These are phyloP conservation scores for Omphalotus olearius DNA, from an alignment of 1,284 basidiomycete species.

Conservation along the genomic window DNA sequence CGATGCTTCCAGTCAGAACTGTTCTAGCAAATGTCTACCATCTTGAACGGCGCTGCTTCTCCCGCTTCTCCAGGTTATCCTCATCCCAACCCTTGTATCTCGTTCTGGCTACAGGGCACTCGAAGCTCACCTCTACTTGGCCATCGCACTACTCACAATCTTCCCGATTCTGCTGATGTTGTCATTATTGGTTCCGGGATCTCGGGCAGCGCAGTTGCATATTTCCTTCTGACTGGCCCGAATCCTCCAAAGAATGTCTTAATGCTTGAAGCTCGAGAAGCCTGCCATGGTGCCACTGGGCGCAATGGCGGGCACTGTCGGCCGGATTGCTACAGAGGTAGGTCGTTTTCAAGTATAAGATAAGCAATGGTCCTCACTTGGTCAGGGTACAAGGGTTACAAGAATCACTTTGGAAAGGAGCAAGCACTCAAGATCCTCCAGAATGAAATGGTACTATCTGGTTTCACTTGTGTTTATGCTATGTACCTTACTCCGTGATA, in stretches of 20 bases:
- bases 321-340: slow-evolving; percentile 25
- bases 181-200: slow-evolving; percentile 27
- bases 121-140: slow-evolving; percentile 21
- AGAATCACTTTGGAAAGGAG: slow-evolving; percentile 22
- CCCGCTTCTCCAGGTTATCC: slow-evolving; percentile 18
- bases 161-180: slow-evolving; percentile 20
- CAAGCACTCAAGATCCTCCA: slow-evolving; percentile 26
- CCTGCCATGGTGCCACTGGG: slow-evolving; percentile 20
- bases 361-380: neutral
- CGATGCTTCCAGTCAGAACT: neutral
- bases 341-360: neutral
- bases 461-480: neutral
- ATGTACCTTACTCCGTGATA: slow-evolving; percentile 7
- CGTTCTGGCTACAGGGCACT: slow-evolving; percentile 23
- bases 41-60: slow-evolving; percentile 11
- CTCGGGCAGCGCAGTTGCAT: slow-evolving; percentile 21
- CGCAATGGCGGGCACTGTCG: slow-evolving; percentile 25
- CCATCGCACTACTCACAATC: slow-evolving; percentile 20
- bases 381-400: slow-evolving; percentile 23
- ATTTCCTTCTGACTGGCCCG: slow-evolving; percentile 19
- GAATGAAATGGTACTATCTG: slow-evolving; percentile 20
- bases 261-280: slow-evolving; percentile 20
- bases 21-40: slow-evolving; percentile 12
- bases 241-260: slow-evolving; percentile 16
- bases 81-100: slow-evolving; percentile 20